Evolutionary conservation across 192 early-diverging fungal species (phyloP).

Genomic region (Umbelopsis sp.): DNA sequence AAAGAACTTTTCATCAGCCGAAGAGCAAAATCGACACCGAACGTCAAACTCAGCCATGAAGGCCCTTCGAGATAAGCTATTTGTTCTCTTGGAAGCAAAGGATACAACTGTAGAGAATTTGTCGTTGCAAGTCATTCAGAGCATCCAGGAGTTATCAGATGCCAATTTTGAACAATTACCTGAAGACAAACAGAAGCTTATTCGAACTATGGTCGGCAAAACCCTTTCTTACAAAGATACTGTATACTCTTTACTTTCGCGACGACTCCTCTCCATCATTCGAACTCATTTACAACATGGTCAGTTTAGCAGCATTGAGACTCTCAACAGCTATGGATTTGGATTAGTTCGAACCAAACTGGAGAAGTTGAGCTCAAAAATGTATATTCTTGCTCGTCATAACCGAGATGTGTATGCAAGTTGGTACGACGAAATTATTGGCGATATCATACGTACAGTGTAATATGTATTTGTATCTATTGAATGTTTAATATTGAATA

Average conservation of each 20-base stretch:
- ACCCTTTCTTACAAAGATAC: constrained; percentile 44
- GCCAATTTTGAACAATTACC: constrained; percentile 1
- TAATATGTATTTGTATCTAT: constrained; percentile 5
- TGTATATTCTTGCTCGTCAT: constrained; percentile 31
- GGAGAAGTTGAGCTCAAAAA: constrained; percentile 27
- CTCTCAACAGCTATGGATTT: constrained; percentile 37
- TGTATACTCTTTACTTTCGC: constrained; percentile 40
- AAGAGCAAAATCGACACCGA: neutral
- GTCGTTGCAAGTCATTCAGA: constrained; percentile 29
- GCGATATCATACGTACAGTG: neutral
- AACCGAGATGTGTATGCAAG: constrained; percentile 41
- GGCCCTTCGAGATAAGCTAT: constrained; percentile 24
- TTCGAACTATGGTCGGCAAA: constrained; percentile 49
- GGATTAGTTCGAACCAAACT: constrained; percentile 26
- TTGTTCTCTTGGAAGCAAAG: constrained; percentile 27
- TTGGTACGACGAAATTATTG: constrained; percentile 36
- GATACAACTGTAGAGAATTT: constrained; percentile 35
- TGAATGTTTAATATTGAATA: neutral
- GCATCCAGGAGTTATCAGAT: constrained; percentile 1
- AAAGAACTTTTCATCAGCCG: constrained; percentile 53
- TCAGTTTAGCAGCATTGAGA: constrained; percentile 32
- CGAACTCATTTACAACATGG: constrained; percentile 31
- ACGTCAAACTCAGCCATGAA: neutral
- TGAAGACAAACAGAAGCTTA: constrained; percentile 18
- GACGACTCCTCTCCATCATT: constrained; percentile 34